Percentiles rank a stretch among this genome's conserved stretches.
Conservation (phyloP, 352 stramenopile species). For the Globisporangium lucens region DNA sequence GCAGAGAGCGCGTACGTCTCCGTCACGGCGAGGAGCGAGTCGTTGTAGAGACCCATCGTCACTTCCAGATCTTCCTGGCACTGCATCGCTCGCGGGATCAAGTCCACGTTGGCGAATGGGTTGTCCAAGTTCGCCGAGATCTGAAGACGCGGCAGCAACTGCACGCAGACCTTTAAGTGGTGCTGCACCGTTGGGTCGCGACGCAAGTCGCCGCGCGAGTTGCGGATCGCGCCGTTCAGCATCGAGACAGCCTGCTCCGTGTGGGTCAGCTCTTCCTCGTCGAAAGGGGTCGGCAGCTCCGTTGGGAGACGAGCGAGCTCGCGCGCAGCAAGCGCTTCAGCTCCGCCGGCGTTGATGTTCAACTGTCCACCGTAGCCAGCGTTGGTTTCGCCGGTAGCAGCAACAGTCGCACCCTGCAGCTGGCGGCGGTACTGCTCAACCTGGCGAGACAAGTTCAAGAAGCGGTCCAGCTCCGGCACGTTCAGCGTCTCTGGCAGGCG, state of each 20-base stretch:
- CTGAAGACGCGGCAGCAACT: constrained; percentile 79
- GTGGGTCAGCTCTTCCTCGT: constrained; percentile 83
- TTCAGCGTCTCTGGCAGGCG: constrained; percentile 76
- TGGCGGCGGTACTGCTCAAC: constrained; percentile 83
- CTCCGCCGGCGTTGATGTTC: constrained; percentile 64
- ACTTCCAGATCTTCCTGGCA: constrained; percentile 85
- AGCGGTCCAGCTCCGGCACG: constrained; percentile 83
- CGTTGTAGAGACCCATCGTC: constrained; percentile 88
- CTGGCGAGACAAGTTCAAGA: constrained; percentile 83
- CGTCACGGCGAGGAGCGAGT: constrained; percentile 82
- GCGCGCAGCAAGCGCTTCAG: constrained; percentile 73
- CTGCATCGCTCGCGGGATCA: constrained; percentile 87
- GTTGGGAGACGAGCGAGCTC: constrained; percentile 78
- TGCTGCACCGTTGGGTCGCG: constrained; percentile 80
- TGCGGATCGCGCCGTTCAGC: constrained; percentile 78
- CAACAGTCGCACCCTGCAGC: constrained; percentile 29
- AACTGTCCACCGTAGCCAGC: constrained; percentile 34
- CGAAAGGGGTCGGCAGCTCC: constrained; percentile 78
- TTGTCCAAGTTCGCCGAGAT: constrained; percentile 90
- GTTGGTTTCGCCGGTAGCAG: constrained; percentile 21
- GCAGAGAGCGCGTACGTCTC: constrained; percentile 84
- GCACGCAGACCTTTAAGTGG: constrained; percentile 85
- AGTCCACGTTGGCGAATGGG: constrained; percentile 83
- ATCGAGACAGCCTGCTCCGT: constrained; percentile 80
- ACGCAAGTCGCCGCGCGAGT: constrained; percentile 73